Percentiles rank a stretch among this genome's conserved stretches.
Conservation (phyloP, 108 stramenopile genomes). For the Mayamaea pseudoterrestris region DNA sequence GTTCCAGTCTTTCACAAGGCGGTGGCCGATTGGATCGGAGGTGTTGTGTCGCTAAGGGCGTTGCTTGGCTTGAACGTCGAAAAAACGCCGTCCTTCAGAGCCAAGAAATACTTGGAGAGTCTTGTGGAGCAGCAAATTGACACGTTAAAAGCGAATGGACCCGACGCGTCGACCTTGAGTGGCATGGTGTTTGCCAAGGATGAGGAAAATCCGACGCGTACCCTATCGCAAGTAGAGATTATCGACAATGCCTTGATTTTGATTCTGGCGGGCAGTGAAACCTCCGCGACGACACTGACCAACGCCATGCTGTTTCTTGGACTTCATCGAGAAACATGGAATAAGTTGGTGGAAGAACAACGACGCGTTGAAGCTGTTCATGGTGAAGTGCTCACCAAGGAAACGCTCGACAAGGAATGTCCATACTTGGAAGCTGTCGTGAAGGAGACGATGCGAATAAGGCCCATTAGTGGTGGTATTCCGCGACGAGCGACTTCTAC, state of each 20-base stretch:
- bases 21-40: conserved; percentile 22
- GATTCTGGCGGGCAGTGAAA: conserved; percentile 37
- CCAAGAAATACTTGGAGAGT: conserved; percentile 10
- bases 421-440: conserved; percentile 31
- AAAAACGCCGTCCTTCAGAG: neutral
- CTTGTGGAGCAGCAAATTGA: conserved; percentile 26
- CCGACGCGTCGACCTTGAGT: conserved; percentile 33
- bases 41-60: conserved; percentile 6
- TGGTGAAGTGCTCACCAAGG: conserved; percentile 16
- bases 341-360: conserved; percentile 38
- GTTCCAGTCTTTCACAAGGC: conserved; percentile 14
- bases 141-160: conserved; percentile 19
- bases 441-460: conserved; percentile 27
- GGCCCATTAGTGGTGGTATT: conserved; percentile 17
- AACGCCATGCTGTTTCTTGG: conserved; percentile 24
- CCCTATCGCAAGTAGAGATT: conserved; percentile 15
- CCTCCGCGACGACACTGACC: conserved; percentile 23
- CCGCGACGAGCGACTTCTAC: conserved; percentile 21
- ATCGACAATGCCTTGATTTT: conserved; percentile 31
- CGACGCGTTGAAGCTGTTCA: conserved; percentile 11
- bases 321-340: conserved; percentile 25
- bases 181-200: conserved; percentile 28
- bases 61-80: conserved; percentile 3
- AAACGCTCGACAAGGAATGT: conserved; percentile 23
- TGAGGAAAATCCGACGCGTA: conserved; percentile 12